A percentile compares a stretch with the other conserved stretches of the same genome.
phyloP scores from a whole-genome alignment of 441 rosid species.

The Mallotus repandus region DNA sequence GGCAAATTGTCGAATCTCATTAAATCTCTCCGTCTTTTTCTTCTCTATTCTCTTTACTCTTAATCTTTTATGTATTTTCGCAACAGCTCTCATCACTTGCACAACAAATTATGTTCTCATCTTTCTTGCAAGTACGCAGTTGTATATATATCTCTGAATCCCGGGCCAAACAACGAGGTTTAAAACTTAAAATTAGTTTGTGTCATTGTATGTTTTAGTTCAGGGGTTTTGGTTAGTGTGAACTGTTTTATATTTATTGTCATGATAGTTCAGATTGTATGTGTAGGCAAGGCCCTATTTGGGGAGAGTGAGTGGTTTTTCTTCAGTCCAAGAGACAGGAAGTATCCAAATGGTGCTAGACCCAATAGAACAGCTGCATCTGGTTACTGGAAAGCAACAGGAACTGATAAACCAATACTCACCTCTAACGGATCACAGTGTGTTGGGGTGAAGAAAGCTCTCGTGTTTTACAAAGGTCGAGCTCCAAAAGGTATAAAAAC shows the following conservation, averaged over 20 bases:
- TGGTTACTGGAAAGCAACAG: slow-evolving; percentile 45
- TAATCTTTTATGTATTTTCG: too few species aligned
- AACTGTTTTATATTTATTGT: background rate
- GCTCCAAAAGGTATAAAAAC: slow-evolving; percentile 45
- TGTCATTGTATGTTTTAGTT: background rate
- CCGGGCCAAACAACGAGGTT: too few species aligned
- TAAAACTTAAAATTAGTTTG: too few species aligned
- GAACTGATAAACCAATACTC: slow-evolving; percentile 44
- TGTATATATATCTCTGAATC: background rate
- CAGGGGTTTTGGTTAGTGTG: background rate
- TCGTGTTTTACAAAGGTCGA: slow-evolving; percentile 41
- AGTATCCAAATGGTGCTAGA: slow-evolving; percentile 42
- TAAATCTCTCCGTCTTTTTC: too few species aligned
- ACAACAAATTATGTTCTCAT: background rate
- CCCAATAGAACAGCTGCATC: slow-evolving; percentile 42
- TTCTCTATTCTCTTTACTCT: too few species aligned
- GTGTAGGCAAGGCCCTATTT: slow-evolving; percentile 35
- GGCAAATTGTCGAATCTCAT: too few species aligned
- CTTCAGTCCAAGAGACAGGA: slow-evolving; percentile 39
- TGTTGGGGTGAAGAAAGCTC: slow-evolving; percentile 48
- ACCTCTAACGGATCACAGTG: slow-evolving; percentile 32
- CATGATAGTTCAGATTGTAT: background rate
- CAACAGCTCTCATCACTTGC: background rate
- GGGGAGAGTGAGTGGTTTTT: slow-evolving; percentile 46
- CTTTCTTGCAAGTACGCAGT: too few species aligned